Evolutionary conservation across 768 basidiomycete genomes (phyloP).

Genomic region (Leccinum imitatum): DNA sequence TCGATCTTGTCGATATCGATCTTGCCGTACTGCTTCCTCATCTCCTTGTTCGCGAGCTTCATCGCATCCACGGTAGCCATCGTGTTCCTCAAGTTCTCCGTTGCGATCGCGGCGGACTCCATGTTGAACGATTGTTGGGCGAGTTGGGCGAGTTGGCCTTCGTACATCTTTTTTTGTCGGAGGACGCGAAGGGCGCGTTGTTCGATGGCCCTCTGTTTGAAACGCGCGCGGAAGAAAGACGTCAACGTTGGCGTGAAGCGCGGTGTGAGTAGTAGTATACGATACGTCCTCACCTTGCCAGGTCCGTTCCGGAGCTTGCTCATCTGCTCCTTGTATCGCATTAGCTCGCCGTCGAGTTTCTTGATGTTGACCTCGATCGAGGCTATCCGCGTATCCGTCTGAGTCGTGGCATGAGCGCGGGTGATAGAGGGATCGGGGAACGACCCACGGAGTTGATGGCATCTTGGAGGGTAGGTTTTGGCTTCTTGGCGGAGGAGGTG

Average conservation of each 20-base stretch:
- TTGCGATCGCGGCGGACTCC: slow-evolving; percentile 92
- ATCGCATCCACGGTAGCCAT: slow-evolving; percentile 99
- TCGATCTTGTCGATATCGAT: slow-evolving; percentile 98
- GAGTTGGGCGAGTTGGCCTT: slow-evolving; percentile 85
- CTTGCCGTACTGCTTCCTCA: slow-evolving; percentile 96
- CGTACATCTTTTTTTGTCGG: slow-evolving; percentile 96
- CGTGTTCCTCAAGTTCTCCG: slow-evolving; percentile 97
- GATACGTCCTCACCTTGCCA: slow-evolving; percentile 67
- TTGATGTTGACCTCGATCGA: slow-evolving; percentile 95
- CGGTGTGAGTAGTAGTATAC: neutral
- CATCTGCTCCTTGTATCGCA: slow-evolving; percentile 95
- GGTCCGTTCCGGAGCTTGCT: slow-evolving; percentile 89
- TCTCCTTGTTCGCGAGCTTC: slow-evolving; percentile 93
- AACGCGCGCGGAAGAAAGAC: neutral
- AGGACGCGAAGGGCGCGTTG: slow-evolving; percentile 91
- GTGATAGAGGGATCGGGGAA: neutral
- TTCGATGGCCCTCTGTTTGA: slow-evolving; percentile 77
- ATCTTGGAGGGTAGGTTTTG: slow-evolving; percentile 84
- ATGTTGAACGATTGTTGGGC: slow-evolving; percentile 98
- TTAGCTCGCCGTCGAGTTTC: slow-evolving; percentile 93
- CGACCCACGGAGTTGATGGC: slow-evolving; percentile 82
- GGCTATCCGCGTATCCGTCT: slow-evolving; percentile 87
- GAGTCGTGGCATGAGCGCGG: slow-evolving; percentile 1
- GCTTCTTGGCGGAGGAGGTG: slow-evolving; percentile 69
- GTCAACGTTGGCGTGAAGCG: neutral